These are phyloP conservation scores for Stereum hirsutum DNA, from an alignment of 1,284 basidiomycete species.

Conservation along the genomic window DNA sequence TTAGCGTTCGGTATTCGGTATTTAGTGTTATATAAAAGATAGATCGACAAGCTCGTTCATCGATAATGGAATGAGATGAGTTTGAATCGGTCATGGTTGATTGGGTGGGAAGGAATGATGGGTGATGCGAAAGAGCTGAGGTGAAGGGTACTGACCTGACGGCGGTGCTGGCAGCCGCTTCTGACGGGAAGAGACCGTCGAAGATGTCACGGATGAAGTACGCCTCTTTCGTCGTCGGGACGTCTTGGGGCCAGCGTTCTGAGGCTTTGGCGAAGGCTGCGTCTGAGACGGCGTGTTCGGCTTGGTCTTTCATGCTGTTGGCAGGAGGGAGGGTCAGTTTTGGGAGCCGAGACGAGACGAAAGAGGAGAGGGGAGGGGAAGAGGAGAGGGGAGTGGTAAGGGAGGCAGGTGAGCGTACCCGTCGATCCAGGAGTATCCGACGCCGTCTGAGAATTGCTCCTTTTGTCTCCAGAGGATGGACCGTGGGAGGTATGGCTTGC, in stretches of 20 bases:
- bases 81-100: background rate
- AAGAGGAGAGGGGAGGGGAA: background rate
- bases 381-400: background rate
- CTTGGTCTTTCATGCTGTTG: slow-evolving; percentile 83
- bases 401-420: slow-evolving; percentile 41
- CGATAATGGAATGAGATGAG: too few relatives aligned
- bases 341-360: too few relatives aligned
- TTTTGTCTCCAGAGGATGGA: slow-evolving; percentile 99
- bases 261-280: slow-evolving; percentile 70
- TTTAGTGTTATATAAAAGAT: too few relatives aligned
- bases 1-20: too few relatives aligned
- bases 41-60: too few relatives aligned
- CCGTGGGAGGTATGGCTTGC: slow-evolving; percentile 90
- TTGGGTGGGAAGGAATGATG: background rate
- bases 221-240: slow-evolving; percentile 96
- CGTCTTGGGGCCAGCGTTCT: slow-evolving; percentile 75
- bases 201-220: slow-evolving; percentile 95
- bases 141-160: slow-evolving; percentile 82
- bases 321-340: too few relatives aligned
- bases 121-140: slow-evolving; percentile 14
- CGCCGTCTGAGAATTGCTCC: slow-evolving; percentile 99
- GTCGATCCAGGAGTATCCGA: slow-evolving; percentile 99
- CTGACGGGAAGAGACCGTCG: slow-evolving; percentile 81
- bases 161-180: slow-evolving; percentile 87
- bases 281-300: slow-evolving; percentile 71